Evolutionary conservation across 2,329 filamentous ascomycete genomes (phyloP).

Genomic region (Apiospora aurea): DNA sequence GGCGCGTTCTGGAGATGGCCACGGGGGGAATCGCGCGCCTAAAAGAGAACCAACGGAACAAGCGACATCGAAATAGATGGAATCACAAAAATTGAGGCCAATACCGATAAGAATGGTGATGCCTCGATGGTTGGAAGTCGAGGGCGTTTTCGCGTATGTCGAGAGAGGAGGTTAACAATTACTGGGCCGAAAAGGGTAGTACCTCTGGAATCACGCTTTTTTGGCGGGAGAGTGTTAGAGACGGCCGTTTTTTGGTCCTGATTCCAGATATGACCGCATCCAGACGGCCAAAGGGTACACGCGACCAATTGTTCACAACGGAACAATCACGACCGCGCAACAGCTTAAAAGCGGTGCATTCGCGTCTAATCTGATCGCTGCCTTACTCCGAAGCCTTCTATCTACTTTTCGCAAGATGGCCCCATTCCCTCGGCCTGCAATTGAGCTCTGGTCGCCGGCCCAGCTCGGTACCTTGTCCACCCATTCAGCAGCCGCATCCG

Average conservation of each 20-base stretch:
- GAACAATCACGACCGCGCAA: conserved; percentile 4
- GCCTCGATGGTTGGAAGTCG: conserved; percentile 55
- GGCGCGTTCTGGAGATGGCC: conserved; percentile 59
- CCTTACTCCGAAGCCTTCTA: background rate
- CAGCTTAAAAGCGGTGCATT: background rate
- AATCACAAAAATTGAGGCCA: conserved; percentile 45
- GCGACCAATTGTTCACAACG: background rate
- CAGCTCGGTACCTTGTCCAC: background rate
- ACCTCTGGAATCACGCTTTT: conserved; percentile 17
- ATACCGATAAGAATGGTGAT: conserved; percentile 48
- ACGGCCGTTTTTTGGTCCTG: conserved; percentile 17
- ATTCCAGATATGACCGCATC: conserved; percentile 16
- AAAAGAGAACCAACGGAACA: conserved; percentile 59
- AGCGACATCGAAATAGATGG: conserved; percentile 62
- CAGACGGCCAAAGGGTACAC: background rate
- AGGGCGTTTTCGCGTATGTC: conserved; percentile 14
- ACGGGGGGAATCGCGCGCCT: conserved; percentile 53
- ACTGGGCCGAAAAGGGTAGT: conserved; percentile 27
- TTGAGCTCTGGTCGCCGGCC: conserved; percentile 3
- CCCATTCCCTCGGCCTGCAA: conserved; percentile 1
- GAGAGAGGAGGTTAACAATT: conserved; percentile 29
- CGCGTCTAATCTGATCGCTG: background rate
- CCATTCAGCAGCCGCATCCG: conserved; percentile 15
- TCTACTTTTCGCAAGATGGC: conserved; percentile 3
- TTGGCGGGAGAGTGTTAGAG: conserved; percentile 8